Conservation (phyloP, 1,284 basidiomycete species). For the Trichosporon faecale region DNA sequence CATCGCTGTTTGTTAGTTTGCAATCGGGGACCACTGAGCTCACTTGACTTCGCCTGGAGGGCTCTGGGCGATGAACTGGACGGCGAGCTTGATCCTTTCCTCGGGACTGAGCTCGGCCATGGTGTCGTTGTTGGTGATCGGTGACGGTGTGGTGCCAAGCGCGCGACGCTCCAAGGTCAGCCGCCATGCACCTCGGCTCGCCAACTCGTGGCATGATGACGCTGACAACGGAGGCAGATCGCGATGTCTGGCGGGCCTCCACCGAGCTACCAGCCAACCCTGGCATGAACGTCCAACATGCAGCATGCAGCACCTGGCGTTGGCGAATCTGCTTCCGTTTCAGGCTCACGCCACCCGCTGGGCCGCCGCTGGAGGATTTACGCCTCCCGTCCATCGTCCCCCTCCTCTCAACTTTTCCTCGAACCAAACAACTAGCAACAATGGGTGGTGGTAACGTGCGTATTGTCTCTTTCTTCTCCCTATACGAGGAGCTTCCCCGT, state of each 20-base stretch:
- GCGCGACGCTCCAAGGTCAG: background rate
- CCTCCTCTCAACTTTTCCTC: background rate
- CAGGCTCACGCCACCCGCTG: constrained; percentile 1
- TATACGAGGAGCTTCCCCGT: background rate
- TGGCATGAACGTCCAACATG: background rate
- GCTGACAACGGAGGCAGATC: constrained; percentile 1
- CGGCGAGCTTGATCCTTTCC: constrained; percentile 56
- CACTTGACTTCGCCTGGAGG: constrained; percentile 89
- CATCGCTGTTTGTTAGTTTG: constrained; percentile 58
- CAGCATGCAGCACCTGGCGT: background rate
- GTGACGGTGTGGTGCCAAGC: constrained; percentile 4
- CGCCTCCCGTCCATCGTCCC: constrained; percentile 2
- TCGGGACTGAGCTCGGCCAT: constrained; percentile 42
- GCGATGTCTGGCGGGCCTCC: background rate
- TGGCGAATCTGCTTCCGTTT: background rate
- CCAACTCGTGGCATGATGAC: constrained; percentile 2
- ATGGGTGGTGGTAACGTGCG: constrained; percentile 49
- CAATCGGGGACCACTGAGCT: constrained; percentile 16
- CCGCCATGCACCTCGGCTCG: background rate
- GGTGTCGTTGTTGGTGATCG: constrained; percentile 6
- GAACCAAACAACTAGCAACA: constrained; percentile 15
- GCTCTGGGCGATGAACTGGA: constrained; percentile 76
- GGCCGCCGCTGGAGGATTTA: constrained; percentile 2
- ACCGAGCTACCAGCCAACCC: background rate
- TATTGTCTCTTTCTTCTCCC: background rate